Evolutionary conservation across 2,329 filamentous ascomycete species (phyloP).

Genomic region (Aspergillus calidoustus): DNA sequence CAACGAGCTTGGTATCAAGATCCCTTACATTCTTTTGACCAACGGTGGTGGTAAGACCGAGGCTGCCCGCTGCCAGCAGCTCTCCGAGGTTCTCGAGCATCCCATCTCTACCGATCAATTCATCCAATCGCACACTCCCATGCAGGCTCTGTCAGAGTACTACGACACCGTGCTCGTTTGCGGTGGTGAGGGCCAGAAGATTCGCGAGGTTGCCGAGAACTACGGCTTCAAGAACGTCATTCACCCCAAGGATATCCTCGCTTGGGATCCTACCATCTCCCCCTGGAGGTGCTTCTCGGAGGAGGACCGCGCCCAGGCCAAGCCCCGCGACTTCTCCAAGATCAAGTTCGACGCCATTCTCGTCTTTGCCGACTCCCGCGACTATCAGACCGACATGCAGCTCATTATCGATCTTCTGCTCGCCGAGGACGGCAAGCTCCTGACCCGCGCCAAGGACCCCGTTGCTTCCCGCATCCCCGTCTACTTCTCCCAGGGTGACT

Average conservation of each 20-base stretch:
- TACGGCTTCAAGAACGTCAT: constrained; percentile 77
- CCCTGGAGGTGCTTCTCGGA: constrained; percentile 71
- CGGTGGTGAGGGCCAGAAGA: constrained; percentile 75
- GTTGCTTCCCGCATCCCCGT: constrained; percentile 70
- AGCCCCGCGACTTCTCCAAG: constrained; percentile 73
- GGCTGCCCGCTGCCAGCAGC: constrained; percentile 66
- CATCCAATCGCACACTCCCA: constrained; percentile 77
- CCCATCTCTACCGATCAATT: constrained; percentile 74
- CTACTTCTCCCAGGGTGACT: constrained; percentile 71
- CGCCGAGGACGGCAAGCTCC: constrained; percentile 68
- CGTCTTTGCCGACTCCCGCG: constrained; percentile 74
- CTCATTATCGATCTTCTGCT: constrained; percentile 75
- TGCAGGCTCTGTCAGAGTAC: constrained; percentile 76
- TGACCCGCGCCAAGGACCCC: constrained; percentile 69
- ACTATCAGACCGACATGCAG: constrained; percentile 76
- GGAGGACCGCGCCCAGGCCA: constrained; percentile 68
- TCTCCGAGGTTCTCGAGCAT: constrained; percentile 67
- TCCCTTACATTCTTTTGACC: constrained; percentile 74
- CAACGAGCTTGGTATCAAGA: constrained; percentile 79
- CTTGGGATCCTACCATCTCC: constrained; percentile 70
- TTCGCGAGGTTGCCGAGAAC: constrained; percentile 72
- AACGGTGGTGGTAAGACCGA: constrained; percentile 77
- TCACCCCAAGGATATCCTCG: constrained; percentile 74
- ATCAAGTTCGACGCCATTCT: constrained; percentile 74
- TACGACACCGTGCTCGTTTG: constrained; percentile 77